Conservation (phyloP, 495 filamentous ascomycete genomes). For the Penicillium odoratum region DNA sequence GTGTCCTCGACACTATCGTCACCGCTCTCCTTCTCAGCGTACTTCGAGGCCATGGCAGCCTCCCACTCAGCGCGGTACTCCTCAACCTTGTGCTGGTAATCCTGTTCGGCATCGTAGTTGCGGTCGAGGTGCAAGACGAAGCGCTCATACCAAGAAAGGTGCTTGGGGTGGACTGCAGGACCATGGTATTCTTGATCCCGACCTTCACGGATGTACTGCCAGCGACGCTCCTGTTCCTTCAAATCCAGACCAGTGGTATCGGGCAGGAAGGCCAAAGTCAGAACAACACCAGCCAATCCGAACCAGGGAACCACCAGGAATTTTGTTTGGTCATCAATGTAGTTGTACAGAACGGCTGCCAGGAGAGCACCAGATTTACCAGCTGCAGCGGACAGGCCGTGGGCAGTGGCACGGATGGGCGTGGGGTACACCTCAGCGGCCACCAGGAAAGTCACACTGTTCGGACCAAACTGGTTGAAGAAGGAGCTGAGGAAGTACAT, state of each 20-base stretch:
- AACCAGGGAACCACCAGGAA: constrained; percentile 94
- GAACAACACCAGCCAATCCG: constrained; percentile 73
- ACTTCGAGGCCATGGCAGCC: constrained; percentile 46
- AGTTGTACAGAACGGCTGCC: constrained; percentile 85
- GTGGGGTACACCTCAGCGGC: constrained; percentile 91
- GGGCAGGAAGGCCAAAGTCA: constrained; percentile 80
- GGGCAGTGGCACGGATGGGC: constrained; percentile 83
- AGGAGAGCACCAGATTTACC: constrained; percentile 83
- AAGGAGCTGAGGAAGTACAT: constrained; percentile 92
- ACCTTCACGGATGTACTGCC: constrained; percentile 73
- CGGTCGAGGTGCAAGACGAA: constrained; percentile 63
- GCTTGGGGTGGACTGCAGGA: constrained; percentile 80
- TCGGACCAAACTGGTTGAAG: constrained; percentile 97
- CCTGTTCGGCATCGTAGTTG: constrained; percentile 73
- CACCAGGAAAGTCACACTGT: constrained; percentile 87
- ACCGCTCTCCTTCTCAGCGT: constrained; percentile 46
- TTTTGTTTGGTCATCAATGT: constrained; percentile 73
- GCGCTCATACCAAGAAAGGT: constrained; percentile 81
- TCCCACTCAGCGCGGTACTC: constrained; percentile 75
- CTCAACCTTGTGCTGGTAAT: constrained; percentile 75
- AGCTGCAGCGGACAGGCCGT: constrained; percentile 81
- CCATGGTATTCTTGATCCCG: constrained; percentile 81
- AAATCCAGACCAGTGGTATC: constrained; percentile 92
- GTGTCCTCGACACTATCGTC: constrained; percentile 32
- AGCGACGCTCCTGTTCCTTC: constrained; percentile 91